Base-by-base conservation (phyloP, 768 basidiomycete species). In the Leucocoprinus leucothites region DNA sequence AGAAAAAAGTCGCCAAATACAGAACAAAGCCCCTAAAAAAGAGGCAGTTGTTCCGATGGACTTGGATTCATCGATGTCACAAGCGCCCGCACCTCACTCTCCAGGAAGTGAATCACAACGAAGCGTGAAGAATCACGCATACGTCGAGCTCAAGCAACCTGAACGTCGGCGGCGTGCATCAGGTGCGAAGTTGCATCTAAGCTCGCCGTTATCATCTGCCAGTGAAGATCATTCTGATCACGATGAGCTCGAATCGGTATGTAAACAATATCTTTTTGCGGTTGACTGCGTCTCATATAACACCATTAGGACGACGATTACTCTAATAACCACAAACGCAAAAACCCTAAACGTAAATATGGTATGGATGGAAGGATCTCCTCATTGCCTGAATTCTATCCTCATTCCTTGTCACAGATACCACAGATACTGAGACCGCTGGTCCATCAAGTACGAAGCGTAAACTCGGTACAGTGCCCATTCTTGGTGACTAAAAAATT, bases 101-200 rank as follows among this genome's bases (percentile, higher is more conserved):
- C 31, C 44, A 13, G 22, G 41, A 7, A 52, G 25, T 24, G 35
- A 40, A 18, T 46, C 52, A 22, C 44, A 53, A 26, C 28, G 34
- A 24, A 46, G 52, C 11, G 35, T 53, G 19, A 45, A 46, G 26
- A 53, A 53, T 25, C 28, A 45, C 25, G 52, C 52, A 11, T 53
- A 53, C 28, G 44, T 53, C 43, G 52, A 53, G 16, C 22, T 53
- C n/a, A 53, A 53, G 22, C 44, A 16, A 22, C 18, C 11, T n/a
- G 28, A 43, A 28, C 24, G 26, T 43, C 26, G 19, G 16, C 44
- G 19, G 18, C 38, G 9, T 48, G 16, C 3, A 8, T 38, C 38
- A 13, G 31, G 31, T 5, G 3, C 7, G 16, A 38, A 38, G 16
- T n/a, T 38, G 7, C 38, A n/a, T 38, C 38, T n/a, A 13, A 38